Evolutionary conservation across 2,329 filamentous ascomycete species (phyloP).

Genomic region (Aspergillus caelatus): DNA sequence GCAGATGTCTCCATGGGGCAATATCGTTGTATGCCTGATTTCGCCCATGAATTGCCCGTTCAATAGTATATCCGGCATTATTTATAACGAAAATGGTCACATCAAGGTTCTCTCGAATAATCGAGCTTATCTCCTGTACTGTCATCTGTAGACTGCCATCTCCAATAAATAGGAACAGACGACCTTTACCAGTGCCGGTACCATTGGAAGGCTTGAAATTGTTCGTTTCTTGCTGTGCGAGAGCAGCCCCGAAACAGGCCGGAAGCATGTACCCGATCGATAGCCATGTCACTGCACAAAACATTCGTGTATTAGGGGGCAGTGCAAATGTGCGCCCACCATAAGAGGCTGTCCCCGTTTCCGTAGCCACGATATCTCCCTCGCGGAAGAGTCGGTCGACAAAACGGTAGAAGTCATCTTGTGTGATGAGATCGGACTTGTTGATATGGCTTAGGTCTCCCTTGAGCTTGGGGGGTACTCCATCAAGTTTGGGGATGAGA

Average conservation of each 20-base stretch:
- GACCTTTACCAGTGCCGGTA: conserved; percentile 19
- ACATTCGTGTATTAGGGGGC: conserved; percentile 51
- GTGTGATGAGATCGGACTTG: conserved; percentile 15
- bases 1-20: conserved; percentile 55
- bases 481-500: conserved; percentile 49
- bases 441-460: not conserved
- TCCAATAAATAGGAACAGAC: conserved; percentile 62
- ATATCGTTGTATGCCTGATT: conserved; percentile 59
- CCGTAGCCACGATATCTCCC: conserved; percentile 60
- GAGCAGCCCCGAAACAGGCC: conserved; percentile 57
- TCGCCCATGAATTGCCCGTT: conserved; percentile 60
- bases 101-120: conserved; percentile 58
- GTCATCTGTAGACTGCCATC: conserved; percentile 70
- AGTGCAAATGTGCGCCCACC: conserved; percentile 57
- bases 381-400: conserved; percentile 52
- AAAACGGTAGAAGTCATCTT: conserved; percentile 47
- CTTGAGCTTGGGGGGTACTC: conserved; percentile 22
- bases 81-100: conserved; percentile 58
- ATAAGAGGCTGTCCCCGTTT: conserved; percentile 61
- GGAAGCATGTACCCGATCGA: conserved; percentile 65
- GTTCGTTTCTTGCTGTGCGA: conserved; percentile 49
- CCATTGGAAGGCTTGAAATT: conserved; percentile 1
- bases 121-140: conserved; percentile 66
- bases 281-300: conserved; percentile 60
- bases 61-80: conserved; percentile 63